phyloP scores from a whole-genome alignment of 2,329 filamentous ascomycete genomes.

The Alternaria metachromatica region DNA sequence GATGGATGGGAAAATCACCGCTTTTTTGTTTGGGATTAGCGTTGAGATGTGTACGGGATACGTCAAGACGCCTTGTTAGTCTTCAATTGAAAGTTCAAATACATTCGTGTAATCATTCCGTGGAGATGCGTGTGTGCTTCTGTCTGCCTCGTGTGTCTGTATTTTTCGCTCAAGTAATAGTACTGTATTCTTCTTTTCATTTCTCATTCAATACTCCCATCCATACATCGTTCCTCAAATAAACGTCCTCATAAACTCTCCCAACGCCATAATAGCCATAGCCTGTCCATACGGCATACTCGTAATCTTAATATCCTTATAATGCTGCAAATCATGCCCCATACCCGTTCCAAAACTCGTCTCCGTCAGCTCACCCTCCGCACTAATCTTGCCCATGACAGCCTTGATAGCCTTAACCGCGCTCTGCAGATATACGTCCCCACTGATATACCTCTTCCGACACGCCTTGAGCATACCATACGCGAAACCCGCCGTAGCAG shows the following conservation, averaged over 20 bases:
- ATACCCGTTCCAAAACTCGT: constrained; percentile 82
- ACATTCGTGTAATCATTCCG: not conserved
- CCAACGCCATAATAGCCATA: constrained; percentile 83
- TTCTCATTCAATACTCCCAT: not conserved
- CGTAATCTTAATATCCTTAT: constrained; percentile 76
- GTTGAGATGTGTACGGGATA: not conserved
- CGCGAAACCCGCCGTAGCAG: constrained; percentile 80
- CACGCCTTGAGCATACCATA: constrained; percentile 79
- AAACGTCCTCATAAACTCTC: constrained; percentile 72
- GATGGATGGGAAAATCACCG: not conserved
- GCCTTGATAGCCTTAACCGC: constrained; percentile 72
- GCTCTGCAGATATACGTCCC: constrained; percentile 64
- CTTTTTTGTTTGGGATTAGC: not conserved
- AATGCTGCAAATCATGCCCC: constrained; percentile 76
- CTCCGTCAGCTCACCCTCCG: constrained; percentile 72
- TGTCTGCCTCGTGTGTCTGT: not conserved
- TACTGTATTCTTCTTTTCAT: not conserved
- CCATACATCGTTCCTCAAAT: constrained; percentile 42
- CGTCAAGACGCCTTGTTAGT: not conserved
- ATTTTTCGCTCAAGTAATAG: not conserved
- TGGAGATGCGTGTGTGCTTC: not conserved
- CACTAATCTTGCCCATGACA: constrained; percentile 70
- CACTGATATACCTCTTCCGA: constrained; percentile 70
- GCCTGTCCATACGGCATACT: constrained; percentile 86
- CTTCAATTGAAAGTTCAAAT: not conserved